Conservation (phyloP, 2,329 filamentous ascomycete species). For the Colletotrichum sp. region DNA sequence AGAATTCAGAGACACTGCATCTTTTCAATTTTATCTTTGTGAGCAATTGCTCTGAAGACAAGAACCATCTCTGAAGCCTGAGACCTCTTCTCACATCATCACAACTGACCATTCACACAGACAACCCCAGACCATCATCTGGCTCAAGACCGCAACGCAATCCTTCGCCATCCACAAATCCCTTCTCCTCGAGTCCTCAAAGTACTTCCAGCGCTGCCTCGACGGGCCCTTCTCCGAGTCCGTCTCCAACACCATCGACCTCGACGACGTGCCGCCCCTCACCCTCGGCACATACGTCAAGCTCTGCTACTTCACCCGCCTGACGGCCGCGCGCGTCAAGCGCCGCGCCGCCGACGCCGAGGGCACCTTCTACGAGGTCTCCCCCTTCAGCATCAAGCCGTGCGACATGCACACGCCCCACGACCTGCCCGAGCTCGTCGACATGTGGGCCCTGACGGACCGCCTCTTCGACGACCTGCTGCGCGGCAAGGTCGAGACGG, state of each 20-base stretch:
- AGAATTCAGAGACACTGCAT: neutral
- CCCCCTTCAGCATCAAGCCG: conserved; percentile 13
- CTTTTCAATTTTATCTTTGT: neutral
- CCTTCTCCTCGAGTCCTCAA: conserved; percentile 14
- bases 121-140: conserved; percentile 17
- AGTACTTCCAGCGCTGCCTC: conserved; percentile 20
- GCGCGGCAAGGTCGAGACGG: conserved; percentile 5
- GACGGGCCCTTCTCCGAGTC: conserved; percentile 7
- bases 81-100: neutral
- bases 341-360: conserved; percentile 7
- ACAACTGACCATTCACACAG: neutral
- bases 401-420: conserved; percentile 16
- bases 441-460: conserved; percentile 16
- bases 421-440: conserved; percentile 12
- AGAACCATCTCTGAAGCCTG: neutral
- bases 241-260: conserved; percentile 10
- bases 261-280: conserved; percentile 3
- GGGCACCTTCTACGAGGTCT: conserved; percentile 10
- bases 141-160: conserved; percentile 3
- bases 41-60: neutral
- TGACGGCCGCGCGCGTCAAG: conserved; percentile 10
- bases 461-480: conserved; percentile 14
- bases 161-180: conserved; percentile 17
- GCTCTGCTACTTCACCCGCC: conserved; percentile 18
- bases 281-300: conserved; percentile 17